Evolutionary conservation across 352 stramenopile genomes (phyloP).

Genomic region (Ochromonadaceae sp.): DNA sequence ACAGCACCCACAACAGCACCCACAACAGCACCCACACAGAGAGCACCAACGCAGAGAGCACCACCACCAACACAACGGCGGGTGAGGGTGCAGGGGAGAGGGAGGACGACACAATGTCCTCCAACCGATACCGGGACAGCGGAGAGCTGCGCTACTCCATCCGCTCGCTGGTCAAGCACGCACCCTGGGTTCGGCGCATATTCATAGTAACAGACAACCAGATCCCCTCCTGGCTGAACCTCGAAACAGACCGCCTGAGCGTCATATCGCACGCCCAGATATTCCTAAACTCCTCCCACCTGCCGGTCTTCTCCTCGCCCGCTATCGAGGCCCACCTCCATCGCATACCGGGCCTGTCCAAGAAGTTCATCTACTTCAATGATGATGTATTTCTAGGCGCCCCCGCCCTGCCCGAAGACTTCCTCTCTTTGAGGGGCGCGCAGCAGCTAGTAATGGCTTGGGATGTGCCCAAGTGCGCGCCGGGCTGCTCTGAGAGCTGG

Average conservation of each 20-base stretch:
- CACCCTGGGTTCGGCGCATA: conserved; percentile 78
- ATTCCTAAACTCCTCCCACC: conserved; percentile 59
- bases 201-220: conserved; percentile 85
- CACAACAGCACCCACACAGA: neutral
- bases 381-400: conserved; percentile 83
- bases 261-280: conserved; percentile 75
- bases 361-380: conserved; percentile 89
- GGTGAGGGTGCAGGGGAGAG: conserved; percentile 33
- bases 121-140: conserved; percentile 81
- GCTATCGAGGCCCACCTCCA: conserved; percentile 71
- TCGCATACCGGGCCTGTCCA: conserved; percentile 68
- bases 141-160: conserved; percentile 74
- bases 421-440: conserved; percentile 57
- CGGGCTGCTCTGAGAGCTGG: conserved; percentile 42
- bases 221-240: conserved; percentile 69
- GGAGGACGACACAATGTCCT: conserved; percentile 37
- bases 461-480: conserved; percentile 68
- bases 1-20: neutral
- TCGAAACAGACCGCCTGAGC: conserved; percentile 35
- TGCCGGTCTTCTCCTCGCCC: conserved; percentile 80
- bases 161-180: conserved; percentile 80
- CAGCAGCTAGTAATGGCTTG: conserved; percentile 76
- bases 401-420: conserved; percentile 66
- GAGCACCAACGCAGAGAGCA: neutral
- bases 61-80: conserved; percentile 30